These are phyloP conservation scores for Nemania diffusa DNA, from an alignment of 2,329 filamentous ascomycete species.

Conservation along the genomic window DNA sequence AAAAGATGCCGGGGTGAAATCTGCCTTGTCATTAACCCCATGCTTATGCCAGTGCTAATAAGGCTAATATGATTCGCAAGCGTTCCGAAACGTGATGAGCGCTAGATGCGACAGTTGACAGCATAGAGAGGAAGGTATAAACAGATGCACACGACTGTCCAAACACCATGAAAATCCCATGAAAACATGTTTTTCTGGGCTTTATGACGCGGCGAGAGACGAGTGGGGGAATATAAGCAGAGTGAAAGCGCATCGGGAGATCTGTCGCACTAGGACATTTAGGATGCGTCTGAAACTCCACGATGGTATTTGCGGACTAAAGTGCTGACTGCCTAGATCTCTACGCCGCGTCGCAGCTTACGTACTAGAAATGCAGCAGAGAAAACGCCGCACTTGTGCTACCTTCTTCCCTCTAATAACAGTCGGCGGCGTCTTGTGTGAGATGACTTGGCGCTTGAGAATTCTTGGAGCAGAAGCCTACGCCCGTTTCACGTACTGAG, in stretches of 20 bases:
- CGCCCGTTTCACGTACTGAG: slow-evolving; percentile 10
- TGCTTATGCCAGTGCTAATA: not conserved
- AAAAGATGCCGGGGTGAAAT: not conserved
- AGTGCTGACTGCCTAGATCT: not conserved
- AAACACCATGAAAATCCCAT: not conserved
- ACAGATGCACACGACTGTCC: slow-evolving; percentile 5
- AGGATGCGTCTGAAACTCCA: slow-evolving; percentile 32
- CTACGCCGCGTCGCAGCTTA: not conserved
- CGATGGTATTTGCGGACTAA: not conserved
- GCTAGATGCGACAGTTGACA: slow-evolving; percentile 27
- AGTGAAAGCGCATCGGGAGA: slow-evolving; percentile 5
- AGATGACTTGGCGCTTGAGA: not conserved
- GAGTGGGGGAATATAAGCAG: not conserved
- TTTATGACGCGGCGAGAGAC: not conserved
- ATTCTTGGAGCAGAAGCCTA: not conserved
- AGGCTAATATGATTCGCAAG: slow-evolving; percentile 2
- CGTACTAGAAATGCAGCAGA: not conserved
- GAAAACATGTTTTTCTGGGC: not conserved
- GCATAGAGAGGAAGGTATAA: slow-evolving; percentile 30
- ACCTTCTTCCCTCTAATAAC: not conserved
- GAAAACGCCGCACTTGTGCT: not conserved
- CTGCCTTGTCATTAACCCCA: not conserved
- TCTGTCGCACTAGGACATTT: slow-evolving; percentile 22
- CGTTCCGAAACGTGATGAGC: slow-evolving; percentile 20
- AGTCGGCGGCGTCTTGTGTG: not conserved